Conservation (phyloP, 805 yeast species). For the Candida vartiovaarae region DNA sequence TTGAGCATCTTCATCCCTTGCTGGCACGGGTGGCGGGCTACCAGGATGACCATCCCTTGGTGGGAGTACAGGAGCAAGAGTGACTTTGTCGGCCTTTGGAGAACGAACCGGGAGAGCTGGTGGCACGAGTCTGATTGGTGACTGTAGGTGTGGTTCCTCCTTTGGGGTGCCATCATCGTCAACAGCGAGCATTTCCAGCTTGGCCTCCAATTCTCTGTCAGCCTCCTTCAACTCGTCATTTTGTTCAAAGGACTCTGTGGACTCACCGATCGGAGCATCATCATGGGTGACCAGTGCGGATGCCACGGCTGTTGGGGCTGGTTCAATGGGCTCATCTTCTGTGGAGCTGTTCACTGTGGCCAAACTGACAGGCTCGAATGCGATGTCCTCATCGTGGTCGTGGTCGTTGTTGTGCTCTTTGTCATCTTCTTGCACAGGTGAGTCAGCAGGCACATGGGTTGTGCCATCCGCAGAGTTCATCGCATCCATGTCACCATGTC, state of each 20-base stretch:
- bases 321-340: not conserved
- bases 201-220: no score
- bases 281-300: no score
- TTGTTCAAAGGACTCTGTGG: conserved; percentile 8
- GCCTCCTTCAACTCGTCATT: conserved; percentile 4
- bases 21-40: conserved; percentile 28
- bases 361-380: not conserved
- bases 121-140: not conserved
- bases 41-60: conserved; percentile 16
- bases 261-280: conserved; percentile 10
- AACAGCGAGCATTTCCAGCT: conserved; percentile 14
- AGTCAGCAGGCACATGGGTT: not conserved
- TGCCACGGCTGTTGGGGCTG: not conserved
- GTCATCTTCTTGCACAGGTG: not conserved
- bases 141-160: no score
- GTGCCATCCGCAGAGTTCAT: not conserved
- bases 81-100: not conserved
- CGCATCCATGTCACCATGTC: not conserved
- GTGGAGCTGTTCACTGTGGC: not conserved
- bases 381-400: conserved; percentile 9
- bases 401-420: conserved; percentile 2
- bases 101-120: conserved; percentile 3
- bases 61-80: conserved; percentile 2
- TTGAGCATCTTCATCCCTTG: conserved; percentile 18
- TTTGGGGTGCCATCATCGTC: conserved; percentile 6